phyloP scores from a whole-genome alignment of 2,329 filamentous ascomycete genomes.

The Penicillium brevicompactum region DNA sequence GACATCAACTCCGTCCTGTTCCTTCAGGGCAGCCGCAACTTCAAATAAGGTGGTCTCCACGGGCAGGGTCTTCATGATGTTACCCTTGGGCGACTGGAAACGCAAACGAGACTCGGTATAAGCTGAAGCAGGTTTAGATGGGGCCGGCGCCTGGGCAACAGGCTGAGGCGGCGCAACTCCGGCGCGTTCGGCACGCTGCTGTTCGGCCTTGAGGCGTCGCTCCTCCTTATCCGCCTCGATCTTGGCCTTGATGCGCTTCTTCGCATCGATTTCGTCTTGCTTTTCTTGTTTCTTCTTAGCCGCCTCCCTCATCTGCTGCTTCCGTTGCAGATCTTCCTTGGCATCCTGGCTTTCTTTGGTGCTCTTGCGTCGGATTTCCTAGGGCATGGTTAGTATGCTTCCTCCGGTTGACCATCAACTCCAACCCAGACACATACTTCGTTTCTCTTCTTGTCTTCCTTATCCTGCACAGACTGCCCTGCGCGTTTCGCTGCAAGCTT shows the following conservation, averaged over 20 bases:
- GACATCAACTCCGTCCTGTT: slow-evolving; percentile 71
- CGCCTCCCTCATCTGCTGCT: slow-evolving; percentile 91
- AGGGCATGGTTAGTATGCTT: background rate
- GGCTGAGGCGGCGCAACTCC: slow-evolving; percentile 62
- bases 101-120: slow-evolving; percentile 81
- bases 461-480: slow-evolving; percentile 69
- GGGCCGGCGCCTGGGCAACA: slow-evolving; percentile 45
- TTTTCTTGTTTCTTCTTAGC: slow-evolving; percentile 87
- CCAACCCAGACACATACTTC: slow-evolving; percentile 58
- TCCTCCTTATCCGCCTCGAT: slow-evolving; percentile 95
- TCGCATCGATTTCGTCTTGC: slow-evolving; percentile 78
- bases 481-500: slow-evolving; percentile 74
- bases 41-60: slow-evolving; percentile 93
- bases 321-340: slow-evolving; percentile 84
- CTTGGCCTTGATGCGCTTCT: slow-evolving; percentile 86
- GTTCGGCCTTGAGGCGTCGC: slow-evolving; percentile 79
- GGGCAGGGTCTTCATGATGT: slow-evolving; percentile 82
- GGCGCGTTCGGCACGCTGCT: slow-evolving; percentile 81
- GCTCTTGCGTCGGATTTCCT: slow-evolving; percentile 77
- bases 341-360: slow-evolving; percentile 85
- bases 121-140: slow-evolving; percentile 65
- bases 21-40: slow-evolving; percentile 73
- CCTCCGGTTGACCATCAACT: background rate
- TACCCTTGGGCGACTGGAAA: slow-evolving; percentile 74
- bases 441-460: slow-evolving; percentile 80